Evolutionary conservation across 108 stramenopile species (phyloP).

Genomic region (Nannochloropsis granulata): DNA sequence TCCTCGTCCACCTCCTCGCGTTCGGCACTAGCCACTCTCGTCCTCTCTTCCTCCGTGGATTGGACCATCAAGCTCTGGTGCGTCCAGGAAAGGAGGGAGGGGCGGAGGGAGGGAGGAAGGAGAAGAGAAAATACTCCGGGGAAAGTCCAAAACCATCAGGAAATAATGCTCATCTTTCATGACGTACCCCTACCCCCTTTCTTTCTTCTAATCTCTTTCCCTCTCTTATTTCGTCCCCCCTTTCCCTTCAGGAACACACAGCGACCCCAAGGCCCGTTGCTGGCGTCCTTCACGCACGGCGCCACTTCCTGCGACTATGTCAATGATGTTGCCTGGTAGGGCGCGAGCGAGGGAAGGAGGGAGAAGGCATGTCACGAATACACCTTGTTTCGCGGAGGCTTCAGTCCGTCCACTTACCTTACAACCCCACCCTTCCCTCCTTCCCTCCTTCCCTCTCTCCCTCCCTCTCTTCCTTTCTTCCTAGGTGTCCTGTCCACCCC

Average conservation of each 20-base stretch:
- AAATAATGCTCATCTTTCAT: no score
- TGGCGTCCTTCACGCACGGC: not conserved
- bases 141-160: no score
- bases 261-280: not conserved
- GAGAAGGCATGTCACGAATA: not conserved
- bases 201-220: not conserved
- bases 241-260: not conserved
- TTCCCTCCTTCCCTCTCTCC: not conserved
- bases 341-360: not conserved
- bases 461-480: not conserved
- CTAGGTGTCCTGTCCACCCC: slow-evolving; percentile 26
- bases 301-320: slow-evolving; percentile 12
- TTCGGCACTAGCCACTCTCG: not conserved
- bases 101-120: not conserved
- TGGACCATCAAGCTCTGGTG: slow-evolving; percentile 34
- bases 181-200: not conserved
- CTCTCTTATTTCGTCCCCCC: not conserved
- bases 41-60: slow-evolving; percentile 23
- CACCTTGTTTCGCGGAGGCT: no score
- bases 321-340: slow-evolving; percentile 1
- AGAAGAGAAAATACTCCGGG: not conserved
- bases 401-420: no score
- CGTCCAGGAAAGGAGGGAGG: not conserved
- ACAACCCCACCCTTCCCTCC: no score
- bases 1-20: not conserved